A percentile compares a stretch with the other conserved stretches of the same genome.
Conservation (phyloP, 805 yeast species). For the Starmerella sirachaensis region DNA sequence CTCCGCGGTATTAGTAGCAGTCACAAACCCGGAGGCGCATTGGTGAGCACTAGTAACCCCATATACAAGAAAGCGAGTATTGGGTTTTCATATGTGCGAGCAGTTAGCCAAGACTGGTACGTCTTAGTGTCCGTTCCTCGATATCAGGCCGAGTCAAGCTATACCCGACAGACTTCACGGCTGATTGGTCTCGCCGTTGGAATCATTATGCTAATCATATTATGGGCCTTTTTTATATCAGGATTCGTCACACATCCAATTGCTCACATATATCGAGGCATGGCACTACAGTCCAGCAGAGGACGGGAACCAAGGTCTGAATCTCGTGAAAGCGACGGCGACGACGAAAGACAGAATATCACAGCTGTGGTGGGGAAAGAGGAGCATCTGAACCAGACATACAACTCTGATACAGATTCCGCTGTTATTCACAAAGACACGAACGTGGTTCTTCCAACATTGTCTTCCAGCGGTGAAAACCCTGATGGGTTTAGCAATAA, state of each 20-base stretch:
- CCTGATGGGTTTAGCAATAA: too few species aligned
- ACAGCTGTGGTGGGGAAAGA: too few species aligned
- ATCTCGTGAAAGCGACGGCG: too few species aligned
- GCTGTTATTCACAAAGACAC: too few species aligned
- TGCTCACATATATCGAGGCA: conserved; percentile 17
- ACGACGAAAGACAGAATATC: too few species aligned
- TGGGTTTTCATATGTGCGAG: conserved; percentile 17
- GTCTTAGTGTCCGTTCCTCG: conserved; percentile 12
- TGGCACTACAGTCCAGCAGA: conserved; percentile 14
- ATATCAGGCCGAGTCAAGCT: conserved; percentile 9
- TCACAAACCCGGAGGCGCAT: conserved; percentile 11
- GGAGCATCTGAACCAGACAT: too few species aligned
- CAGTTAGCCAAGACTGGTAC: conserved; percentile 15
- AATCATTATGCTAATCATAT: conserved; percentile 12
- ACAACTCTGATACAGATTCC: too few species aligned
- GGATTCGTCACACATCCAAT: conserved; percentile 18
- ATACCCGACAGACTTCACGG: conserved; percentile 9
- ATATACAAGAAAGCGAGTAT: conserved; percentile 16
- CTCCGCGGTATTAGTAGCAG: neutral
- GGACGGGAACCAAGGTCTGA: too few species aligned
- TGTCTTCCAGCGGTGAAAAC: too few species aligned
- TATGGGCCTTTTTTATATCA: conserved; percentile 15
- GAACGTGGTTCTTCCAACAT: too few species aligned
- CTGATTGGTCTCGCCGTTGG: conserved; percentile 17
- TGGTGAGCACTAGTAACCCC: conserved; percentile 15